phyloP scores from a whole-genome alignment of 768 basidiomycete species.

The Tricholomella constricta region DNA sequence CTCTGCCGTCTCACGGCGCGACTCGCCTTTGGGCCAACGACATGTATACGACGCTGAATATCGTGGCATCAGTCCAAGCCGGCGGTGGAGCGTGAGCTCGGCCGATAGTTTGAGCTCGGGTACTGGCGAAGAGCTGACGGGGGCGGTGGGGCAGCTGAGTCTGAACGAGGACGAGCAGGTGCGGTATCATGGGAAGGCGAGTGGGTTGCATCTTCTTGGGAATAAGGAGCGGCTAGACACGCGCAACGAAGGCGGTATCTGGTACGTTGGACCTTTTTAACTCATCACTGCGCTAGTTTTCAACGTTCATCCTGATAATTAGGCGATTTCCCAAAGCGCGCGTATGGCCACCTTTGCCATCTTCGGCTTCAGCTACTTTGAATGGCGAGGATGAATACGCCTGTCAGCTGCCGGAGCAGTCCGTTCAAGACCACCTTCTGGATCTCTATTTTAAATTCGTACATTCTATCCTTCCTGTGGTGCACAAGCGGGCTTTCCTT shows the following conservation, averaged over 20 bases:
- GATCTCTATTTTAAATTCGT: slow-evolving; percentile 82
- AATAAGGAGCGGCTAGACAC: slow-evolving; percentile 60
- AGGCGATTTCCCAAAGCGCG: slow-evolving; percentile 86
- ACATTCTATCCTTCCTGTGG: slow-evolving; percentile 75
- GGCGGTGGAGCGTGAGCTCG: slow-evolving; percentile 36
- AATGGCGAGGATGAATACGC: slow-evolving; percentile 38
- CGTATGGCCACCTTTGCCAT: slow-evolving; percentile 76
- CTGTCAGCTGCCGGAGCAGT: slow-evolving; percentile 53
- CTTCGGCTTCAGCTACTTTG: slow-evolving; percentile 30
- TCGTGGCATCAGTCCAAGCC: slow-evolving; percentile 1
- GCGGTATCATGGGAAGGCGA: slow-evolving; percentile 84
- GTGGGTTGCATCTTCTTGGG: slow-evolving; percentile 75
- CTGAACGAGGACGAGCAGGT: slow-evolving; percentile 87
- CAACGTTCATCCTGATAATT: slow-evolving; percentile 14
- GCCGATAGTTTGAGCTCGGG: slow-evolving; percentile 33
- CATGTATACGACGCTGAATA: neutral
- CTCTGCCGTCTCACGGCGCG: slow-evolving; percentile 21
- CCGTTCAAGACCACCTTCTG: slow-evolving; percentile 68
- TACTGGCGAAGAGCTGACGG: slow-evolving; percentile 49
- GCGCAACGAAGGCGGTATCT: slow-evolving; percentile 75
- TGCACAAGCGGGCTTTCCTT: slow-evolving; percentile 72
- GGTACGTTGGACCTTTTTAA: slow-evolving; percentile 44
- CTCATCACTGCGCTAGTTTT: neutral
- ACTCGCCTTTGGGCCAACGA: slow-evolving; percentile 15
- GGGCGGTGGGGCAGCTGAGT: slow-evolving; percentile 83